Evolutionary conservation across 306 rosid genomes (phyloP).

Genomic region (Prunus salicina): DNA sequence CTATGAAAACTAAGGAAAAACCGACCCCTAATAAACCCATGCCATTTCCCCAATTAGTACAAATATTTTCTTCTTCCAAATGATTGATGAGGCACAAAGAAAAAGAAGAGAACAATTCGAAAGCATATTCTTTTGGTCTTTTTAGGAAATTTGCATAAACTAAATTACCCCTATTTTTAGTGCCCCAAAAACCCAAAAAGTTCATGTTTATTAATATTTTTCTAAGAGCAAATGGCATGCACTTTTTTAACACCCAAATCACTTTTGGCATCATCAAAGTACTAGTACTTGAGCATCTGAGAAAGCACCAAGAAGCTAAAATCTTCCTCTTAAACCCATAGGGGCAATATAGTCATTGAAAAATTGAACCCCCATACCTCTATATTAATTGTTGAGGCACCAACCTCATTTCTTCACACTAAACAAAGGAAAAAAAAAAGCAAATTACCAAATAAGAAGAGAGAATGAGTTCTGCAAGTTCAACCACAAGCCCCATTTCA

Average conservation of each 20-base stretch:
- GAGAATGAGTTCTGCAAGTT: slow-evolving; percentile 35
- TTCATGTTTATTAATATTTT: not conserved
- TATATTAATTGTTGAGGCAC: slow-evolving; percentile 44
- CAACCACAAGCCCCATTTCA: not conserved
- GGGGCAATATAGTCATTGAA: slow-evolving; percentile 52
- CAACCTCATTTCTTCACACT: slow-evolving; percentile 18
- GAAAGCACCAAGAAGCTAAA: slow-evolving; percentile 33
- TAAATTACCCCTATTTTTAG: not conserved
- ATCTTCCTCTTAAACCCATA: slow-evolving; percentile 35
- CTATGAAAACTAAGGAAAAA: not conserved
- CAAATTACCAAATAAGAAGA: not conserved
- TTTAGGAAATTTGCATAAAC: not conserved
- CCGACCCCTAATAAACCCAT: not conserved
- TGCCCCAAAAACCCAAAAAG: not conserved
- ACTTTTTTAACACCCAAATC: not conserved
- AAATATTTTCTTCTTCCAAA: not conserved
- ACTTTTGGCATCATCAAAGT: slow-evolving; percentile 19
- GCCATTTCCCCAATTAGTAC: not conserved
- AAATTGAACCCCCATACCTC: not conserved
- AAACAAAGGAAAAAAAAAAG: not conserved
- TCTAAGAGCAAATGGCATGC: not conserved
- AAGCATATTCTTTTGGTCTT: not conserved
- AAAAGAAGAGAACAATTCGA: not conserved
- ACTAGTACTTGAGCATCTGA: slow-evolving; percentile 30
- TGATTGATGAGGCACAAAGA: slow-evolving; percentile 4